phyloP scores from a whole-genome alignment of 495 filamentous ascomycete species.

The Aspergillus campestris region DNA sequence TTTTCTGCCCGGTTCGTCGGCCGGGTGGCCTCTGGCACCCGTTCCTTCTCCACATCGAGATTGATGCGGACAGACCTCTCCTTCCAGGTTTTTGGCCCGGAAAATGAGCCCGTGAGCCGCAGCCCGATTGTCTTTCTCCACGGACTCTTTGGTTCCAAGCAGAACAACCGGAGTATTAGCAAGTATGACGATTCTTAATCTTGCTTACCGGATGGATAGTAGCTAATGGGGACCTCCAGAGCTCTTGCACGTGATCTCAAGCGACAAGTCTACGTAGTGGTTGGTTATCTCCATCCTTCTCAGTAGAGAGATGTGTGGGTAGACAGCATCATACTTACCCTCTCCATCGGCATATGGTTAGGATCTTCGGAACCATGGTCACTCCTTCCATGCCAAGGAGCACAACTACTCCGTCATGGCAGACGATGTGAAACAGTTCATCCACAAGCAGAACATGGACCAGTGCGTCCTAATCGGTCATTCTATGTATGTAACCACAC shows the following conservation, averaged over 20 bases:
- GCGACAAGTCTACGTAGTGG: slow-evolving; percentile 74
- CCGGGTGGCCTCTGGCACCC: slow-evolving; percentile 11
- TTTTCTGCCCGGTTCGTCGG: slow-evolving; percentile 15
- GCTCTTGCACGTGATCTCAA: slow-evolving; percentile 73
- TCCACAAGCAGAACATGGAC: slow-evolving; percentile 60
- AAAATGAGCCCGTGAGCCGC: slow-evolving; percentile 23
- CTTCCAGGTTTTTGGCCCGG: slow-evolving; percentile 36
- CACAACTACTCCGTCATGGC: slow-evolving; percentile 87
- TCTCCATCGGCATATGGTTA: slow-evolving; percentile 18
- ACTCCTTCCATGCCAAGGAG: slow-evolving; percentile 64
- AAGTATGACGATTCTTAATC: slow-evolving; percentile 55
- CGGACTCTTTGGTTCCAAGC: slow-evolving; percentile 91
- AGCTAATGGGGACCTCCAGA: slow-evolving; percentile 37
- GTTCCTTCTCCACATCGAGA: slow-evolving; percentile 30
- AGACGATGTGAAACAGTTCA: slow-evolving; percentile 76
- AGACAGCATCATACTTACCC: too few species aligned
- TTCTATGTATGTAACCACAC: slow-evolving; percentile 61
- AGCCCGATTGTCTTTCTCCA: slow-evolving; percentile 84
- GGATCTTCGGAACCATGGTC: slow-evolving; percentile 94
- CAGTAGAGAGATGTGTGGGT: too few species aligned
- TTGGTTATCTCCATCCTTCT: slow-evolving; percentile 30
- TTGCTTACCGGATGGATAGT: slow-evolving; percentile 1
- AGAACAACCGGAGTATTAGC: slow-evolving; percentile 93
- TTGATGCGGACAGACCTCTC: slow-evolving; percentile 24
- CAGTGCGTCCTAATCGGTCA: slow-evolving; percentile 79